Conservation (phyloP, 23 red algal genomes). For the Pyropia yezoensis region DNA sequence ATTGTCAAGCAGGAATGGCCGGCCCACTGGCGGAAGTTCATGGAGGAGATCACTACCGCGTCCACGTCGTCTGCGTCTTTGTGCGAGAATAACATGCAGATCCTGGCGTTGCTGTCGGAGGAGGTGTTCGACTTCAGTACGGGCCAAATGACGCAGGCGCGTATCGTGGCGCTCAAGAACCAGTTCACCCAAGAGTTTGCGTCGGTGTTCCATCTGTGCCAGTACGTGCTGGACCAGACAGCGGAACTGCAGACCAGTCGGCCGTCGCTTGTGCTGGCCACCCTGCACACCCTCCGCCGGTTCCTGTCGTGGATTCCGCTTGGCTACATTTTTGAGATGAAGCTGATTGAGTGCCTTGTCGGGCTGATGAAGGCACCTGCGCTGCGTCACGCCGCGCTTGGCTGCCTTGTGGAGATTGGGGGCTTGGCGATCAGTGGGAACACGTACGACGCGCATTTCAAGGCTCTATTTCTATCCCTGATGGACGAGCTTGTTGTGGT, state of each 20-base stretch:
- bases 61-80: slow-evolving; percentile 55
- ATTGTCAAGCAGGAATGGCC: slow-evolving; percentile 99
- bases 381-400: slow-evolving; percentile 65
- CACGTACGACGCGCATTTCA: slow-evolving; percentile 69
- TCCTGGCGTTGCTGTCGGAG: slow-evolving; percentile 83
- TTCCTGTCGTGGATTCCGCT: slow-evolving; percentile 99
- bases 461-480: slow-evolving; percentile 59
- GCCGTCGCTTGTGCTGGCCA: slow-evolving; percentile 63
- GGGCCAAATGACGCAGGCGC: slow-evolving; percentile 93
- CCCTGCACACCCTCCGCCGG: slow-evolving; percentile 84
- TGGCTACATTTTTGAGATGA: slow-evolving; percentile 93
- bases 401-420: slow-evolving; percentile 87
- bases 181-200: slow-evolving; percentile 95
- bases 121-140: slow-evolving; percentile 96
- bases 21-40: slow-evolving; percentile 72
- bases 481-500: slow-evolving; percentile 64
- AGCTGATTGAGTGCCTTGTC: slow-evolving; percentile 78
- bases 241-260: slow-evolving; percentile 39
- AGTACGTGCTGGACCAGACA: slow-evolving; percentile 76
- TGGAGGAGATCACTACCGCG: slow-evolving; percentile 79
- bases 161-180: slow-evolving; percentile 74
- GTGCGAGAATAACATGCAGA: slow-evolving; percentile 99
- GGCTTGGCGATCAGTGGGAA: slow-evolving; percentile 5
- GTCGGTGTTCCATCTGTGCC: slow-evolving; percentile 88
- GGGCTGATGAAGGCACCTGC: slow-evolving; percentile 36